Evolutionary conservation across 257 asterid species (phyloP), one percentile per base, ranked within the genome.

Genomic region (Solanum dulcamara): DNA sequence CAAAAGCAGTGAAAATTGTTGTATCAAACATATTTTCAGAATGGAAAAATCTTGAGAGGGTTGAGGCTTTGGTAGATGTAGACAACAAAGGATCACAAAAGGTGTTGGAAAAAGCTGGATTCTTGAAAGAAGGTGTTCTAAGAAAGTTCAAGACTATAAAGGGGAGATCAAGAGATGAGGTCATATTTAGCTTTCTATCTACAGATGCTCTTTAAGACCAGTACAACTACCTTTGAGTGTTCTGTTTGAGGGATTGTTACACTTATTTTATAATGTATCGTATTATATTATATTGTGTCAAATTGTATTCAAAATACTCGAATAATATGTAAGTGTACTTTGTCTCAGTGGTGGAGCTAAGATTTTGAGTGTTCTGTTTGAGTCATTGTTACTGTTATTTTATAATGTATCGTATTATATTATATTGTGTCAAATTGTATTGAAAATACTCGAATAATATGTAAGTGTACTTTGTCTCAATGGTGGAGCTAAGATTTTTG

Each of bases 61-160:
- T 93, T 17, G 90, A 93, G 40, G 94, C 92, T 18, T 72, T 86
- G 1, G 95, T 92, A 4, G 92, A 89, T 85, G 89, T 81, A 13
- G 90, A 83, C 1, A 90, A 93, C 68, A 53, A 10, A 62, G 92
- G 89, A 1, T 92, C 95, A 3, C 97, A 88, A 64, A 88, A 91
- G 88, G 96, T 93, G 14, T 53, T 93, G 50, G 89, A 89, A 84
- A 91, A 93, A 46, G 89, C 86, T 35, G 92, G 94, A 6, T 91
- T 93, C 84, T 42, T 32, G 24, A 87, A 82, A 59, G 94, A 91
- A 68, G 95, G 92, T 17, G 86, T 92, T 28, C 46, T 92, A 4
- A 90, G 92, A 60, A 90, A 89, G 86, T 59, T 89, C 64, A 1
- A 0, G 1, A 18, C 20, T 4, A 2, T 57, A 0, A 91, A 91